Evolutionary conservation across 2,329 filamentous ascomycete species (phyloP).

Genomic region (Monosporascus sp.): DNA sequence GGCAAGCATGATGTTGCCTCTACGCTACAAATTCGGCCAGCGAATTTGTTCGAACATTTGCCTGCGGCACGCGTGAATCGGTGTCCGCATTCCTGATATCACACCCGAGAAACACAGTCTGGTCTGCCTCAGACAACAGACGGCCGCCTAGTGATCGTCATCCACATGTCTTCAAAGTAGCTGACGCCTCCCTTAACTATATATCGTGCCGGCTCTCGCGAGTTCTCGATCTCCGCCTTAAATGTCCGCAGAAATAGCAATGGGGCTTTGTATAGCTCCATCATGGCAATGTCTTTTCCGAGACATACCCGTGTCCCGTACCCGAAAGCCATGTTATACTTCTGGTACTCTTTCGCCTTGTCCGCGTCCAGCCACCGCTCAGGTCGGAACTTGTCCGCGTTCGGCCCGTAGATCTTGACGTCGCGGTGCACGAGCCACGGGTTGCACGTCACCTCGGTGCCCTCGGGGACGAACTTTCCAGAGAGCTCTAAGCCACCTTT

Average conservation of each 20-base stretch:
- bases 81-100: too few relatives aligned
- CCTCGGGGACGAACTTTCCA: conserved; percentile 29
- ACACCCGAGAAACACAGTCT: too few relatives aligned
- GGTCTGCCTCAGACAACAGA: neutral
- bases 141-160: conserved; percentile 21
- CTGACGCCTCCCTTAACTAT: conserved; percentile 36
- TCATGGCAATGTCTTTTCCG: conserved; percentile 45
- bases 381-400: conserved; percentile 41
- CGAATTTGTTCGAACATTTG: too few relatives aligned
- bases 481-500: conserved; percentile 26
- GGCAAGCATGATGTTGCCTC: too few relatives aligned
- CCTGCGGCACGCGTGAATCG: too few relatives aligned
- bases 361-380: conserved; percentile 44
- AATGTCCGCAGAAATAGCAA: conserved; percentile 38
- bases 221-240: conserved; percentile 19
- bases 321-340: conserved; percentile 46
- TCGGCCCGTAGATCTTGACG: conserved; percentile 32
- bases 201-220: conserved; percentile 23
- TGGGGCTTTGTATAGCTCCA: conserved; percentile 47
- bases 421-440: conserved; percentile 44
- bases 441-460: conserved; percentile 40
- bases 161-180: conserved; percentile 37
- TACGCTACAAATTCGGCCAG: too few relatives aligned
- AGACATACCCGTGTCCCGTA: conserved; percentile 44
- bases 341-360: conserved; percentile 36